Conservation (phyloP, 192 early-diverging fungal species). For the Coemansia sp. region DNA sequence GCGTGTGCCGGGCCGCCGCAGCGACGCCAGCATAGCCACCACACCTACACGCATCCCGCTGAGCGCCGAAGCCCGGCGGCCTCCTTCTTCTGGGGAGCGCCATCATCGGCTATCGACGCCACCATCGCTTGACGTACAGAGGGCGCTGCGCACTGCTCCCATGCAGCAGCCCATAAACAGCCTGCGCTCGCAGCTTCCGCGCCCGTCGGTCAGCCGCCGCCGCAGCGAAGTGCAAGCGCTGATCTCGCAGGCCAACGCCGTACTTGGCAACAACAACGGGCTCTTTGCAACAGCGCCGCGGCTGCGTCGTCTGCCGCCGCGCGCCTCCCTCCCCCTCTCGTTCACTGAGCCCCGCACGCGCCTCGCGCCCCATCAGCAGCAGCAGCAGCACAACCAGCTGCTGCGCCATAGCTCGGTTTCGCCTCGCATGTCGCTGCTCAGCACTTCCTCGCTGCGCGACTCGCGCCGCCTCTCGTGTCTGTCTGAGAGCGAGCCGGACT, state of each 20-base stretch:
- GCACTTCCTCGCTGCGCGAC: background rate
- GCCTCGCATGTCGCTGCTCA: constrained; percentile 17
- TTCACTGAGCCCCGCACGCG: background rate
- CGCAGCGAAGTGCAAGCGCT: constrained; percentile 49
- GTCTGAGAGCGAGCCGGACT: background rate
- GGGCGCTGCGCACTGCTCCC: background rate
- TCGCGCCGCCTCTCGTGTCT: background rate
- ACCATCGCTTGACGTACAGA: constrained; percentile 2
- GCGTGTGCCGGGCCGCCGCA: constrained; percentile 11
- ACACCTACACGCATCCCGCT: background rate
- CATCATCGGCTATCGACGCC: constrained; percentile 11
- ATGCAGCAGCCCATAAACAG: background rate
- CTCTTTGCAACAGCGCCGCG: constrained; percentile 3
- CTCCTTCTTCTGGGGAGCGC: constrained; percentile 1
- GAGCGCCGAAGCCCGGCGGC: background rate
- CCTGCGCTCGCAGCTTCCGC: constrained; percentile 1
- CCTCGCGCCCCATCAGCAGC: background rate
- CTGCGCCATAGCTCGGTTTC: constrained; percentile 11
- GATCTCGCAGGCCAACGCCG: constrained; percentile 49
- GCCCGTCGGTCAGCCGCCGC: constrained; percentile 16
- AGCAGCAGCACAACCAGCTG: background rate
- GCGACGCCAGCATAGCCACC: constrained; percentile 9
- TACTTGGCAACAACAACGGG: constrained; percentile 16
- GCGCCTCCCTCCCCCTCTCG: constrained; percentile 39
- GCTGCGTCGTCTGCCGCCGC: constrained; percentile 26